Evolutionary conservation across 768 basidiomycete genomes (phyloP).

Genomic region (Boletellus sp.): DNA sequence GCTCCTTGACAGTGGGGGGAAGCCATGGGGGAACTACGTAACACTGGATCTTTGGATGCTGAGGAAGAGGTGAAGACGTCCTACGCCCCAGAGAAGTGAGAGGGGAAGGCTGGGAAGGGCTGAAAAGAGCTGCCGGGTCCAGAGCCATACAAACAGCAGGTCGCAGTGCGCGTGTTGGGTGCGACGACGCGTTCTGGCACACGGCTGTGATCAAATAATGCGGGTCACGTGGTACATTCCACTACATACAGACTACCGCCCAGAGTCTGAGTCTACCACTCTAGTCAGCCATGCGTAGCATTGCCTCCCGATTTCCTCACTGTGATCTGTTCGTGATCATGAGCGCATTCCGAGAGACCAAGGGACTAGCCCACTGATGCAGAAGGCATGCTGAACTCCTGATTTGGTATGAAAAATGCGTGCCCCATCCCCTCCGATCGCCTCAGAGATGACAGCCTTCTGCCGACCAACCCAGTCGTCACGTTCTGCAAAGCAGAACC

Average conservation of each 20-base stretch:
- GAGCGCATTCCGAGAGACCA: background rate
- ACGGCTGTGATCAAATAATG: background rate
- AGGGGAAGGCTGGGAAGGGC: constrained; percentile 10
- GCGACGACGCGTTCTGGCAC: constrained; percentile 7
- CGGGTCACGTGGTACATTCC: constrained; percentile 8
- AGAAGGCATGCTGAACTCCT: constrained; percentile 68
- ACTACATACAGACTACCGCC: background rate
- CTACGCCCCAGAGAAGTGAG: constrained; percentile 11
- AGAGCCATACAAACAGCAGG: background rate
- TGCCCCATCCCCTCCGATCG: constrained; percentile 35
- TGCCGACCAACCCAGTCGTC: constrained; percentile 73
- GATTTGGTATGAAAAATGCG: constrained; percentile 42
- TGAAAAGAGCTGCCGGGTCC: constrained; percentile 18
- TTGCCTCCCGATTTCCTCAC: constrained; percentile 45
- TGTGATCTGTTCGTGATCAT: constrained; percentile 40
- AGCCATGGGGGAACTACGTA: constrained; percentile 41
- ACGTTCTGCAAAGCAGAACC: constrained; percentile 55
- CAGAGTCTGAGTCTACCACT: constrained; percentile 1
- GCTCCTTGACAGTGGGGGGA: constrained; percentile 34
- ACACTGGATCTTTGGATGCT: constrained; percentile 17
- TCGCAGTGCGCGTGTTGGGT: background rate
- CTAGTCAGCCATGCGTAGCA: constrained; percentile 43
- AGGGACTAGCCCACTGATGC: constrained; percentile 51
- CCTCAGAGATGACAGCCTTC: constrained; percentile 40
- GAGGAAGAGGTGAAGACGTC: constrained; percentile 5